A percentile compares a stretch with the other conserved stretches of the same genome.
These are phyloP conservation scores for Verbascum thapsus DNA, from an alignment of 257 asterid genomes.

Conservation along the genomic window DNA sequence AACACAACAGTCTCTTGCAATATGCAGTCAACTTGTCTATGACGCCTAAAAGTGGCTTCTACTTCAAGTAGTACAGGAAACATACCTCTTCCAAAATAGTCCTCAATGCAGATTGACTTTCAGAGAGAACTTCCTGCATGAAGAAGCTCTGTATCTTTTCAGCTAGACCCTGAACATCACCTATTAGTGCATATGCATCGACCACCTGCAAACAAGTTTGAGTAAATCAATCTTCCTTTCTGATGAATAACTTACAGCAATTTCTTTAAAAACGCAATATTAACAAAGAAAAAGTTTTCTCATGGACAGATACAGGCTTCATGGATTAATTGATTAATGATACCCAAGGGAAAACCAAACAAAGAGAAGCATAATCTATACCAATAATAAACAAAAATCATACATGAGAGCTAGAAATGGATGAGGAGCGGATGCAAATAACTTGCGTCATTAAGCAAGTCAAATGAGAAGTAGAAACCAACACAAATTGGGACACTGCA, in stretches of 20 bases:
- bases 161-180: conserved; percentile 96
- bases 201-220: conserved; percentile 63
- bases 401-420: not conserved
- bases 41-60: not conserved
- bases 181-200: conserved; percentile 95
- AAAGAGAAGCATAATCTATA: conserved; percentile 13
- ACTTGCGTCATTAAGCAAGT: conserved; percentile 13
- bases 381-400: not conserved
- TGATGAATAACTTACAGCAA: conserved; percentile 1
- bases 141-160: conserved; percentile 96
- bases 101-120: conserved; percentile 89
- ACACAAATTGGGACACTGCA: not conserved
- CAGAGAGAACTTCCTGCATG: conserved; percentile 98
- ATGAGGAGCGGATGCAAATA: conserved; percentile 3
- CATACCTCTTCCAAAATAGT: conserved; percentile 73
- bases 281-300: not conserved
- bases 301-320: not conserved
- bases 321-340: conserved; percentile 14
- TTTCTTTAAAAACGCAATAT: conserved; percentile 10
- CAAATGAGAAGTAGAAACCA: not conserved
- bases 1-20: no score
- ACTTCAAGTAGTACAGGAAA: conserved; percentile 20
- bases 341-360: conserved; percentile 2
- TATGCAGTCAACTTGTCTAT: no score
- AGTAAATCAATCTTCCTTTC: conserved; percentile 15